Conservation (phyloP, 1,284 basidiomycete genomes). For the Lentinula novae-zelandiae region DNA sequence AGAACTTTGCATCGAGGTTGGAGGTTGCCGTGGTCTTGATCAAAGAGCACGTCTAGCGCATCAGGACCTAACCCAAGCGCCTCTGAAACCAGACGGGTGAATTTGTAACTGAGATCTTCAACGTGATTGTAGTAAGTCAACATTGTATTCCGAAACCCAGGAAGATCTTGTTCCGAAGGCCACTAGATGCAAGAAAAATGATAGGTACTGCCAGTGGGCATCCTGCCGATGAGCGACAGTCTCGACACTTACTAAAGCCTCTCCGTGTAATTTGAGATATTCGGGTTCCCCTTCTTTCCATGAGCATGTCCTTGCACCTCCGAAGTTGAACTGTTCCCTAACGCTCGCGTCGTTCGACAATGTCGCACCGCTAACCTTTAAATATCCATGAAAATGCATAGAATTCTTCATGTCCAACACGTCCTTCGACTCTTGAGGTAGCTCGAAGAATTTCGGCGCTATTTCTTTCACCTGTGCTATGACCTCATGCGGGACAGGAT, state of each 20-base stretch:
- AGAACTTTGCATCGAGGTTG: constrained; percentile 19
- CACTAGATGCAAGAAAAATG: constrained; percentile 24
- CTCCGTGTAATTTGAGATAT: constrained; percentile 36
- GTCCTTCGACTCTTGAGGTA: constrained; percentile 33
- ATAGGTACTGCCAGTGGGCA: background rate
- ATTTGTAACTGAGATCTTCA: constrained; percentile 9
- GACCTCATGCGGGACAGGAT: constrained; percentile 32
- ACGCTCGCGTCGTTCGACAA: constrained; percentile 14
- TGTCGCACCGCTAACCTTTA: constrained; percentile 20
- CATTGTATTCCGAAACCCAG: constrained; percentile 30
- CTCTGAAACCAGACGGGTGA: constrained; percentile 8
- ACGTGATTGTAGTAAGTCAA: constrained; percentile 16
- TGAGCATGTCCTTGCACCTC: constrained; percentile 18
- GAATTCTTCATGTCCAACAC: constrained; percentile 34
- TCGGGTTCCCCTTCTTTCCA: constrained; percentile 36
- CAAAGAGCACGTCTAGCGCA: constrained; percentile 15
- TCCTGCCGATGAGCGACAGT: background rate
- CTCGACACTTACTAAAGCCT: constrained; percentile 27
- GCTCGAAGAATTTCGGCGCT: constrained; percentile 30
- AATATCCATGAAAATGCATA: constrained; percentile 37
- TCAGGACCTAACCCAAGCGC: constrained; percentile 7
- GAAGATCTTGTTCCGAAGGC: constrained; percentile 32
- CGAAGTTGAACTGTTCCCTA: constrained; percentile 39
- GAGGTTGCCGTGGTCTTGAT: constrained; percentile 15
- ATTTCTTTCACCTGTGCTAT: constrained; percentile 24